Base-by-base conservation (phyloP, 176 grass and related monocot genomes). In the Saccharum officinarum region DNA sequence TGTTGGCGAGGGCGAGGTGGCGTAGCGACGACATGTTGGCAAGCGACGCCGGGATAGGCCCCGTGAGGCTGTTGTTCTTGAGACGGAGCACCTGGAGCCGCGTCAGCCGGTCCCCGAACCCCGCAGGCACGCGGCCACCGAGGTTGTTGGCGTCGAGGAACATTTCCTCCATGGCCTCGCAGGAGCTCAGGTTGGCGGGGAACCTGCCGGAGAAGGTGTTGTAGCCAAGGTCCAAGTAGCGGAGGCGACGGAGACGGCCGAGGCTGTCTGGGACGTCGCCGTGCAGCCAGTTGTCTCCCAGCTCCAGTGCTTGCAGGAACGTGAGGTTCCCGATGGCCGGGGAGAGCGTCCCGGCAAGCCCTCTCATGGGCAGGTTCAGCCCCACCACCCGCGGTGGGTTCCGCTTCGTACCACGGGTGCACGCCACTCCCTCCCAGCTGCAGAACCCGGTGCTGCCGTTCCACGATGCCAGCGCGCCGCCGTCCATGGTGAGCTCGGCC, bases 121-220 rank as follows among this genome's bases (percentile, higher is more conserved):
- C 25, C n/a, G 71, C n/a, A 1, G 71, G 71, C 3, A 73, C 3
- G n/a, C n/a, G 12, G 13, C 71, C 71, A 0, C 42, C 7, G 13
- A 73, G 12, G 13, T 30, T 30, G 71, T 73, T 73, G 42, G 23
- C 25, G 71, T 52, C 44, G 25, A 75, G 45, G 44, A 52, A 31
- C 15, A 75, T 28, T 1, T 33, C 0, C 26, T 31, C 26, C 72
- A 75, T 8, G 25, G 26, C 15, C 26, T 33, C 26, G 72, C 72
- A 75, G 8, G 72, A 50, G 45, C 13, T 75, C 26, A 75, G 42
- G 72, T 75, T 75, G 44, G 7, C 16, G 13, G 72, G 72, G 45
- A 75, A 18, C 72, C 17, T 16, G 45, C 72, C 72, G 72, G 72
- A 75, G 45, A 75, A 52, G 45, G 72, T 6, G 72, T 75, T 75